Conservation (phyloP, 257 asterid species). For the Solanum gracilifrons region DNA sequence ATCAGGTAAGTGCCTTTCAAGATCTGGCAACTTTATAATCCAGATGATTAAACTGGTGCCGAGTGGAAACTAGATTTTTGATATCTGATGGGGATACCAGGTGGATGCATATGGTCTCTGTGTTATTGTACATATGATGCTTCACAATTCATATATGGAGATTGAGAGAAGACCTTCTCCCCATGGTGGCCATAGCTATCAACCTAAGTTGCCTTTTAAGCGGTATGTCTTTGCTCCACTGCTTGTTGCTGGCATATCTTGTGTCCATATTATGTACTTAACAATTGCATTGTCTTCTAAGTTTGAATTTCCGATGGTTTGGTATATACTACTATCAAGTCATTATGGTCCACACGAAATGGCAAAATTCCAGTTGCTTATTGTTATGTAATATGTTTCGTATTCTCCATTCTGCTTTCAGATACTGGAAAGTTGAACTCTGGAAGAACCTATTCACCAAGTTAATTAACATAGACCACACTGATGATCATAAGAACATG, state of each 20-base stretch:
- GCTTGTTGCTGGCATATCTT: background rate
- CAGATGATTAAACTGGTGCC: background rate
- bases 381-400: background rate
- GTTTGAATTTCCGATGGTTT: background rate
- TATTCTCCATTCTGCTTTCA: slow-evolving; percentile 10
- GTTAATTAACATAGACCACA: slow-evolving; percentile 49
- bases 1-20: slow-evolving; percentile 40
- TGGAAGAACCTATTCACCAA: slow-evolving; percentile 65
- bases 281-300: background rate
- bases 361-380: background rate
- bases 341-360: background rate
- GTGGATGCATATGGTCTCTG: slow-evolving; percentile 82
- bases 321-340: background rate
- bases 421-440: slow-evolving; percentile 76
- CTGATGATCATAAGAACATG: slow-evolving; percentile 44
- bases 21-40: background rate
- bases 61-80: background rate
- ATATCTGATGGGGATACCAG: slow-evolving; percentile 20
- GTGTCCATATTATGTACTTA: background rate
- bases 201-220: slow-evolving; percentile 62
- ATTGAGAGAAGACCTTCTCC: slow-evolving; percentile 39
- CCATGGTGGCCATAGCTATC: slow-evolving; percentile 45
- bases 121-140: slow-evolving; percentile 79
- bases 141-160: slow-evolving; percentile 78
- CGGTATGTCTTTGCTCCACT: slow-evolving; percentile 27